These are phyloP conservation scores for Benincasa hispida DNA, from an alignment of 306 rosid genomes.

Conservation along the genomic window DNA sequence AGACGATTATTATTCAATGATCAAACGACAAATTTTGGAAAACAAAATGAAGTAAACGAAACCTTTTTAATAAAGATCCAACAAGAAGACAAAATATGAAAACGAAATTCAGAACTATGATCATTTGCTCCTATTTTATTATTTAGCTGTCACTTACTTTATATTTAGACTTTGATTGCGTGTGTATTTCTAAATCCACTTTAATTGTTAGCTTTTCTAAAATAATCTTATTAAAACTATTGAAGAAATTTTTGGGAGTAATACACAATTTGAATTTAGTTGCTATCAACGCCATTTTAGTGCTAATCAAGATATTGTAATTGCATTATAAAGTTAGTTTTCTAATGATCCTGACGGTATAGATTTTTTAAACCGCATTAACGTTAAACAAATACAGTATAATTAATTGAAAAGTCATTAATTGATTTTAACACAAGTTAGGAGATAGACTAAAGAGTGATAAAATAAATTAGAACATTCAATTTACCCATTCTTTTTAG, in stretches of 20 bases:
- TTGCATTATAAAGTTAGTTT: too few species aligned
- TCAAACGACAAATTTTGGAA: neutral
- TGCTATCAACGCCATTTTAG: neutral
- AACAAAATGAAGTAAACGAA: too few species aligned
- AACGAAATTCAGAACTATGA: neutral
- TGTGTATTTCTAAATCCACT: neutral
- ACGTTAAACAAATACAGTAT: too few species aligned
- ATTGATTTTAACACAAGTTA: too few species aligned
- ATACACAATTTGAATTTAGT: neutral
- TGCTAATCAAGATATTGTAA: neutral
- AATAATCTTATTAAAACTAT: neutral
- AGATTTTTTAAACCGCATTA: too few species aligned
- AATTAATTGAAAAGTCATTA: too few species aligned
- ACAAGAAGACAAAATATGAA: neutral
- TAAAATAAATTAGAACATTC: too few species aligned
- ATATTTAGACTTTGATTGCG: neutral
- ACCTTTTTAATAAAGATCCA: neutral
- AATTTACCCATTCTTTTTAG: too few species aligned
- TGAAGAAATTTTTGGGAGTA: neutral
- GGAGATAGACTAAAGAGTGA: too few species aligned
- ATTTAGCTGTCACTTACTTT: neutral
- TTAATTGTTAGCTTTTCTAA: neutral
- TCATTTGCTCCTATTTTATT: neutral
- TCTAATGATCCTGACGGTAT: too few species aligned
- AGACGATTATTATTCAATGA: neutral